Evolutionary conservation across 2,329 filamentous ascomycete genomes (phyloP).

Genomic region (Phialemonium atrogriseum): DNA sequence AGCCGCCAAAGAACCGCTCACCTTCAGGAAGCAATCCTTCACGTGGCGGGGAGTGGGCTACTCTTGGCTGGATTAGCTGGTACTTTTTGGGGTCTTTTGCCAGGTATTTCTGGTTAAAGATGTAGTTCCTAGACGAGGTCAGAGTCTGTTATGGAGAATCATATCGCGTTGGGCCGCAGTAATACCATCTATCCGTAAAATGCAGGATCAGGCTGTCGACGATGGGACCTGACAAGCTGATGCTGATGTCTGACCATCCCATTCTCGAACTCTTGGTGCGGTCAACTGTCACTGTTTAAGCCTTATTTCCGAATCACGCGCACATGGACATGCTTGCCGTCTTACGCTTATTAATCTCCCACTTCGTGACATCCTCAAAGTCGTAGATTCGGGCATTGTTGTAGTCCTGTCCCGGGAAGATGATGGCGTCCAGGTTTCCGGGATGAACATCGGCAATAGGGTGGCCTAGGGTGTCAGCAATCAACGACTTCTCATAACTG

Average conservation of each 20-base stretch:
- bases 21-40: slow-evolving; percentile 14
- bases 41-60: slow-evolving; percentile 13
- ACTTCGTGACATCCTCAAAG: slow-evolving; percentile 68
- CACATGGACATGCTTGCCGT: no score
- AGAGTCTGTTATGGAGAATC: slow-evolving; percentile 4
- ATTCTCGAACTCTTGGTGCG: slow-evolving; percentile 72
- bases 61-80: slow-evolving; percentile 17
- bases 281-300: slow-evolving; percentile 51
- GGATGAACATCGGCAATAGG: slow-evolving; percentile 79
- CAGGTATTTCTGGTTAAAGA: slow-evolving; percentile 73
- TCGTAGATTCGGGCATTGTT: slow-evolving; percentile 84
- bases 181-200: slow-evolving; percentile 74
- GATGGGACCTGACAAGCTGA: slow-evolving; percentile 67
- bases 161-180: no score
- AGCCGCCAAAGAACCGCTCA: slow-evolving; percentile 18
- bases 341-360: slow-evolving; percentile 71
- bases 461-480: slow-evolving; percentile 40
- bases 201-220: slow-evolving; percentile 68
- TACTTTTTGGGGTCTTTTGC: slow-evolving; percentile 44
- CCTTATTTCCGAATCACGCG: no score
- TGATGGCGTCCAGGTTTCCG: slow-evolving; percentile 61
- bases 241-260: slow-evolving; percentile 84
- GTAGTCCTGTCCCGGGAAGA: slow-evolving; percentile 88
- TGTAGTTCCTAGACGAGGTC: slow-evolving; percentile 57
- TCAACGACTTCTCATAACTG: background rate